These are phyloP conservation scores for Kalanchoe fedtschenkoi DNA, from an alignment of 164 flowering plant genomes.

Conservation along the genomic window DNA sequence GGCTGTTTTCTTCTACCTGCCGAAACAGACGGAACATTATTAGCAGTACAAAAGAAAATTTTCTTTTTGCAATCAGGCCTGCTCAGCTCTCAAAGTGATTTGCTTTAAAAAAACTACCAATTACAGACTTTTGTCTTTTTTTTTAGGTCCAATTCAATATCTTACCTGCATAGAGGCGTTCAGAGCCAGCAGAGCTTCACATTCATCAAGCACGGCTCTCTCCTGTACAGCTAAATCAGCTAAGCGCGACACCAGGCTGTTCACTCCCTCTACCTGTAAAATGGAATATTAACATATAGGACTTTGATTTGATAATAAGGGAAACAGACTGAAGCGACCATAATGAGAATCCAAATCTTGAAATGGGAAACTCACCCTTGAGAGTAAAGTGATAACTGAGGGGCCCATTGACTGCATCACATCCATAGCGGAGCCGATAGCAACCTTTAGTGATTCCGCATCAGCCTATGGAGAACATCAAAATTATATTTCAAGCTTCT, in stretches of 20 bases:
- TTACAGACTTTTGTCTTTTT: no score
- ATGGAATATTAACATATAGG: not conserved
- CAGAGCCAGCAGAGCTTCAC: conserved; percentile 53
- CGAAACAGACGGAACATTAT: conserved; percentile 2
- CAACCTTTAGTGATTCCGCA: conserved; percentile 43
- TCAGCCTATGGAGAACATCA: conserved; percentile 45
- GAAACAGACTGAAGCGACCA: not conserved
- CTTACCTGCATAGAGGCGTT: conserved; percentile 67
- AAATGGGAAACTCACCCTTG: conserved; percentile 36
- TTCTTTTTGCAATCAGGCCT: not conserved
- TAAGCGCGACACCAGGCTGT: conserved; percentile 55
- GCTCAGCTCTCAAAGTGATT: no score
- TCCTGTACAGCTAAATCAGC: conserved; percentile 52
- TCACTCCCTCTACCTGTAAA: conserved; percentile 50
- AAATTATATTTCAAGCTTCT: not conserved
- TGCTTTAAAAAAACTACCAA: no score
- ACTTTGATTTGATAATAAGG: not conserved
- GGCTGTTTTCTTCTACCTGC: conserved; percentile 72
- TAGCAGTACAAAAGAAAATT: not conserved
- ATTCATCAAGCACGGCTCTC: conserved; percentile 55
- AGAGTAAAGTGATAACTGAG: conserved; percentile 46
- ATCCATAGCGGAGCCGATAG: conserved; percentile 67
- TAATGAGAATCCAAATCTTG: not conserved
- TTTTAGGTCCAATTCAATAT: not conserved
- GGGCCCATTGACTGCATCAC: conserved; percentile 82